Evolutionary conservation across 768 basidiomycete genomes (phyloP), one percentile per base, ranked within the genome.

Genomic region (Rhizopogon salebrosus): DNA sequence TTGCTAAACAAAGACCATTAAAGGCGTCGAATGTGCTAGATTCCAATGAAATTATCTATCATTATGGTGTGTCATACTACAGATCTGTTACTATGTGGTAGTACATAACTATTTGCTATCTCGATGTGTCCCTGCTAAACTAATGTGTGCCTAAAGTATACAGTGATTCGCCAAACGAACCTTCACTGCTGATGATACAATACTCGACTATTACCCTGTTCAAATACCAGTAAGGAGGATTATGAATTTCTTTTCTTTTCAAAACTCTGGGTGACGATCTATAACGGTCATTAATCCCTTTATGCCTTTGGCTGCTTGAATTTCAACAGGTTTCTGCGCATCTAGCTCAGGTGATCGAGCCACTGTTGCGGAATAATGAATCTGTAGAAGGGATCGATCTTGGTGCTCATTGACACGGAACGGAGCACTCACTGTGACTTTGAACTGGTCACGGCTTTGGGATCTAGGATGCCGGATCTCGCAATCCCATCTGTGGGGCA

Each of bases 201-300:
- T 59, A 54, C 52, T 46, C 56, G 52, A 54, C 23, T 46, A 60
- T 60, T 53, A 41, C 58, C 60, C 59, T 54, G 27, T 52, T 54
- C 41, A 26, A 38, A 34, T 31, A 37, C 36, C 27, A 54, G 43
- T 39, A 6, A 50, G 37, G 23, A 14, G 16, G 26, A 29, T 31
- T 51, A 53, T 20, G 41, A 7, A 35, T 13, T n/a, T 37, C 38
- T 55, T 55, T 41, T 68, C 54, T 55, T 41, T 68, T 40, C 61
- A 66, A 48, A 61, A 35, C 24, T 64, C 63, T 35, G 59, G 62
- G 4, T 70, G 58, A 22, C 72, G 67, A 48, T 71, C 57, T 50
- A 71, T 8, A 38, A 72, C 62, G 36, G 72, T 72, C 71, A 72
- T 72, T 43, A 72, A 41, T 11, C 71, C 71, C 40, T 52, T 63